These are phyloP conservation scores for Mycena vitilis DNA, from an alignment of 768 basidiomycete genomes.

Conservation along the genomic window DNA sequence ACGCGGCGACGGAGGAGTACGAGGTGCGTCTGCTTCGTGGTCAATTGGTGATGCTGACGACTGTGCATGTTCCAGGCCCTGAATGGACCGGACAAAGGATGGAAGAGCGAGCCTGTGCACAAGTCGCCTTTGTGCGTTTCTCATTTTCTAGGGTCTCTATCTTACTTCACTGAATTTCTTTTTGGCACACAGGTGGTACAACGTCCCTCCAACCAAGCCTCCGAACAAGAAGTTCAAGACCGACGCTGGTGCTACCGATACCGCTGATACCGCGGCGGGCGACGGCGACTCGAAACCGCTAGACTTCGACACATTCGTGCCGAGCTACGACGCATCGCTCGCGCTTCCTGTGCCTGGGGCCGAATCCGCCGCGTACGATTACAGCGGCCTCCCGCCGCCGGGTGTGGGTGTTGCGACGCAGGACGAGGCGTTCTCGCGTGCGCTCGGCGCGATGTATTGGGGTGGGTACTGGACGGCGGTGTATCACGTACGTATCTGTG, in stretches of 20 bases:
- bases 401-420: slow-evolving; percentile 59
- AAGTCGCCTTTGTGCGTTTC: slow-evolving; percentile 77
- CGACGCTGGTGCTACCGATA: background rate
- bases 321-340: slow-evolving; percentile 75
- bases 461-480: slow-evolving; percentile 89
- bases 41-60: background rate
- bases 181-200: slow-evolving; percentile 74
- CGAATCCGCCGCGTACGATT: slow-evolving; percentile 35
- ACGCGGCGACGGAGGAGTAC: slow-evolving; percentile 86
- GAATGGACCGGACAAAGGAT: slow-evolving; percentile 76
- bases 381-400: slow-evolving; percentile 46
- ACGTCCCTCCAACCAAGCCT: slow-evolving; percentile 59
- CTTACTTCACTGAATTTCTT: slow-evolving; percentile 7
- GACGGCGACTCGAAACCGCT: slow-evolving; percentile 70
- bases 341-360: slow-evolving; percentile 39
- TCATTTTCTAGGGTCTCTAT: background rate
- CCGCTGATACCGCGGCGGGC: slow-evolving; percentile 15
- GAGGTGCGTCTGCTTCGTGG: slow-evolving; percentile 53
- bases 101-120: slow-evolving; percentile 78
- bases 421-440: slow-evolving; percentile 83
- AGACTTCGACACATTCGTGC: slow-evolving; percentile 78
- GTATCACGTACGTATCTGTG: slow-evolving; percentile 70
- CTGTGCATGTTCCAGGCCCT: slow-evolving; percentile 47
- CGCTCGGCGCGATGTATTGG: slow-evolving; percentile 87
- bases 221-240: slow-evolving; percentile 40